Percentiles rank a stretch among this genome's conserved stretches.
Evolutionary conservation across 2,329 filamentous ascomycete genomes (phyloP).

Genomic region (Leptographium radiaticola): DNA sequence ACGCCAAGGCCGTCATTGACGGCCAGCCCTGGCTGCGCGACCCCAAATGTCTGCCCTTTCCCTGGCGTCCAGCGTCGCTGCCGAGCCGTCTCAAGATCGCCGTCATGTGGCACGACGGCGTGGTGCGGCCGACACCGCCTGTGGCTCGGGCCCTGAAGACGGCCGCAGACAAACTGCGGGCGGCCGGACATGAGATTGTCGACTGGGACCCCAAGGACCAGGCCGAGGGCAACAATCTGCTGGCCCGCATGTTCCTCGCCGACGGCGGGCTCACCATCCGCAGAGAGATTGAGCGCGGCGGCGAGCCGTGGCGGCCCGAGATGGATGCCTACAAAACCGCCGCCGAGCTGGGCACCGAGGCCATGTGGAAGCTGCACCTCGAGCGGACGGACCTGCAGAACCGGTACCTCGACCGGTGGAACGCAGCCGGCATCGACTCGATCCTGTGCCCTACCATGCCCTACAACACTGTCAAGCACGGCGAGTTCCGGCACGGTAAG

Average conservation of each 20-base stretch:
- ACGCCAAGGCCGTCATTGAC: conserved; percentile 37
- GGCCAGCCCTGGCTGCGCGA: conserved; percentile 43
- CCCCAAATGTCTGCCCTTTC: conserved; percentile 43
- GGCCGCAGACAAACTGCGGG: conserved; percentile 28
- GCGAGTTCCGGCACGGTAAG: conserved; percentile 29
- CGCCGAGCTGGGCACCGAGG: conserved; percentile 25
- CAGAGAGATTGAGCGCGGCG: conserved; percentile 15
- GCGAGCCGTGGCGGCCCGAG: conserved; percentile 28
- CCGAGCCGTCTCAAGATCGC: conserved; percentile 37
- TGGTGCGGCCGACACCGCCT: conserved; percentile 54
- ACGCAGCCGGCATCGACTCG: conserved; percentile 40
- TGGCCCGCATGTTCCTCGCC: conserved; percentile 33
- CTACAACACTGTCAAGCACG: conserved; percentile 28
- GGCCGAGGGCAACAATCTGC: conserved; percentile 20
- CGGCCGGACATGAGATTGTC: conserved; percentile 36
- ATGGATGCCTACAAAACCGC: conserved; percentile 21
- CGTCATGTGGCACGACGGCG: conserved; percentile 51
- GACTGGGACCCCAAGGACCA: conserved; percentile 36
- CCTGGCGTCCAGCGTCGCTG: conserved; percentile 31
- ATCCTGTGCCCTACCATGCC: conserved; percentile 45
- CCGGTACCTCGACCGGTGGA: conserved; percentile 32
- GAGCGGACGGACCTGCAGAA: conserved; percentile 33
- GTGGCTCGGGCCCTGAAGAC: conserved; percentile 41
- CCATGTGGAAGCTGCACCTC: conserved; percentile 34
- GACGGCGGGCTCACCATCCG: conserved; percentile 24